phyloP scores from a whole-genome alignment of 768 basidiomycete species.

The Naganishia onofrii region DNA sequence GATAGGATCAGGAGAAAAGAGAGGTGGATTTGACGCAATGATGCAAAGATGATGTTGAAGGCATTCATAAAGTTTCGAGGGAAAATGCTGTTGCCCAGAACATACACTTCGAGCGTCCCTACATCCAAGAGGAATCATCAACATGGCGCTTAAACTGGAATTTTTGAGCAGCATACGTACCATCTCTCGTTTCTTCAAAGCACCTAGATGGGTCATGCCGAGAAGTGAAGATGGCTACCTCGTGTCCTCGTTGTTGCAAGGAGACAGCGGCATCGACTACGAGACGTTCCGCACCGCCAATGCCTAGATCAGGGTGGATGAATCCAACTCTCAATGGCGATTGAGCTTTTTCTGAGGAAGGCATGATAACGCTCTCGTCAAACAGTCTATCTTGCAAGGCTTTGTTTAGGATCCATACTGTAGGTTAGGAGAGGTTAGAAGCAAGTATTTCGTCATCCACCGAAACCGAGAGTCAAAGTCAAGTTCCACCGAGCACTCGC shows the following conservation, averaged over 20 bases:
- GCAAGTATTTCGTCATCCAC: not conserved
- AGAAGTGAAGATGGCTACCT: slow-evolving; percentile 86
- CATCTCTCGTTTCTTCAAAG: slow-evolving; percentile 90
- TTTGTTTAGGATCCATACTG: too few relatives aligned
- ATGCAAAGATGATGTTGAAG: slow-evolving; percentile 84
- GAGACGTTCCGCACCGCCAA: slow-evolving; percentile 91
- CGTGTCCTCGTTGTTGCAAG: slow-evolving; percentile 76
- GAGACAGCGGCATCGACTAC: slow-evolving; percentile 93
- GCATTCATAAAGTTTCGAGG: slow-evolving; percentile 66
- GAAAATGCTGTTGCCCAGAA: slow-evolving; percentile 67
- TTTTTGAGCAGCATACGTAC: slow-evolving; percentile 55
- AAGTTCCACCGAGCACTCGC: not conserved
- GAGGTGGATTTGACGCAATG: slow-evolving; percentile 82
- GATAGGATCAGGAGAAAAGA: slow-evolving; percentile 62
- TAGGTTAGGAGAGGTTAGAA: too few relatives aligned
- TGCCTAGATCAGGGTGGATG: slow-evolving; percentile 90
- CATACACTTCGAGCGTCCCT: slow-evolving; percentile 78
- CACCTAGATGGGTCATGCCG: slow-evolving; percentile 82
- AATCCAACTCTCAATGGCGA: slow-evolving; percentile 65
- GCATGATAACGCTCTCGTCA: not conserved
- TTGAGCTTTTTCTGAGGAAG: not conserved
- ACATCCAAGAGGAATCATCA: not conserved
- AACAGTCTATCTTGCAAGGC: not conserved
- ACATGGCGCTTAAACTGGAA: not conserved
- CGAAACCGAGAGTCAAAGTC: too few relatives aligned